A percentile compares a stretch with the other conserved stretches of the same genome.
Conservation (phyloP, 306 rosid species). For the peach (Prunus persica) region DNA sequence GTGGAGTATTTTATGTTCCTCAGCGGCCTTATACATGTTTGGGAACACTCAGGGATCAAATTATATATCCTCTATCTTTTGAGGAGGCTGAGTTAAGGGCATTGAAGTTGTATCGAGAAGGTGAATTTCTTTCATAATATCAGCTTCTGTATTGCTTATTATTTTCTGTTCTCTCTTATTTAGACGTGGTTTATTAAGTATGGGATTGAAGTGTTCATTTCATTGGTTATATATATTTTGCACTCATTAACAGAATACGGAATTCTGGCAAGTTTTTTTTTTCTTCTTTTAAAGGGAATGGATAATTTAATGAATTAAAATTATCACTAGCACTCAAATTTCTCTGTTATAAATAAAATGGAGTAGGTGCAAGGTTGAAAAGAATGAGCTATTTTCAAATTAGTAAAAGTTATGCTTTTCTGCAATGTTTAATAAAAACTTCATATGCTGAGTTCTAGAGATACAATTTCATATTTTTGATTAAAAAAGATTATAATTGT, state of each 20-base stretch:
- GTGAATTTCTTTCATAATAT: slow-evolving; percentile 34
- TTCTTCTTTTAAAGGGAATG: not conserved
- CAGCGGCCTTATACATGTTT: slow-evolving; percentile 95
- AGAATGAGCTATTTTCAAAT: not conserved
- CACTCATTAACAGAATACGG: not conserved
- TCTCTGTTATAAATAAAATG: not conserved
- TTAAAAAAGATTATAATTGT: not conserved
- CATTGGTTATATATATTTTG: not conserved
- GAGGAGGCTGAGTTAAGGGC: slow-evolving; percentile 75
- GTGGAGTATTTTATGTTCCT: slow-evolving; percentile 89
- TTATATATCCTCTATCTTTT: slow-evolving; percentile 86
- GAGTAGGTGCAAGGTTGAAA: not conserved
- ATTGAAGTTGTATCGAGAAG: slow-evolving; percentile 57
- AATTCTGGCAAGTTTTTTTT: not conserved
- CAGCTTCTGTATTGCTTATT: not conserved
- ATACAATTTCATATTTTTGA: not conserved
- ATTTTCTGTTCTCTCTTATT: not conserved
- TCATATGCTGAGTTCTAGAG: not conserved
- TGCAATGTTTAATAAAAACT: not conserved
- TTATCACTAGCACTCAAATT: not conserved
- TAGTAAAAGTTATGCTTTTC: not conserved
- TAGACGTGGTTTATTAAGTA: not conserved
- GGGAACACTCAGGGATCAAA: slow-evolving; percentile 97
- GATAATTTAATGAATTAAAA: not conserved
- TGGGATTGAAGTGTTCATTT: not conserved